Evolutionary conservation across 768 basidiomycete species (phyloP), one percentile per base, ranked within the genome.

Genomic region (Candolleomyces aberdarensis): DNA sequence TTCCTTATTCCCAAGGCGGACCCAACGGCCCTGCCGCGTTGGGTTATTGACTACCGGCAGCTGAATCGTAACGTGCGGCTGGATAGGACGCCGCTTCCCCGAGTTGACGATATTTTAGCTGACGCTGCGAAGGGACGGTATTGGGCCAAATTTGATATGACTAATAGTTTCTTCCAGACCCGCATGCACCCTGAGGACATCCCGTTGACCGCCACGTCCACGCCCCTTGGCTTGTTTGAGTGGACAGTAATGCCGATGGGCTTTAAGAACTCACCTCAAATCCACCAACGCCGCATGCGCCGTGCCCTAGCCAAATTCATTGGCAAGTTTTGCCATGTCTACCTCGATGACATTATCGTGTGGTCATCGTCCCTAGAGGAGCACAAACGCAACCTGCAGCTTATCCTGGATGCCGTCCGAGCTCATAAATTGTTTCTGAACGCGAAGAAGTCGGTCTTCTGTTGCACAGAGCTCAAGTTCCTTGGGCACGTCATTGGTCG

Each of bases 231-330:
- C 1, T 49, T 67, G 0, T 78, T 71, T 57, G 74, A 80, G 59
- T 77, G 70, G 71, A 32, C 62, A 0, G 76, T 78, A 0, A 78
- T 79, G 77, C 77, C 73, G 0, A 71, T 74, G 57, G 76, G 73
- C 0, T 58, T 68, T 1, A 11, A 64, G 0, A 76, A 76, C 58
- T 66, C 74, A 0, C 73, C 75, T 6, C 65, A 70, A 13, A 75
- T 31, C 54, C 73, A 71, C 11, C 67, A 70, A 48, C 44, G 68
- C 0, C 60, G 72, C 0, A 74, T 81, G 52, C 75, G 69, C 2
- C 54, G 60, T 1, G 75, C 77, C 0, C 66, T 84, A 0, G 47
- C 63, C 0, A 61, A 69, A 0, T 65, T 66, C 11, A 71, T 84
- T 29, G 79, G 80, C 0, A 66, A 67, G 1, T 72, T 80, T 49